Evolutionary conservation across 2,329 filamentous ascomycete species (phyloP).

Genomic region (Colletotrichum musae): DNA sequence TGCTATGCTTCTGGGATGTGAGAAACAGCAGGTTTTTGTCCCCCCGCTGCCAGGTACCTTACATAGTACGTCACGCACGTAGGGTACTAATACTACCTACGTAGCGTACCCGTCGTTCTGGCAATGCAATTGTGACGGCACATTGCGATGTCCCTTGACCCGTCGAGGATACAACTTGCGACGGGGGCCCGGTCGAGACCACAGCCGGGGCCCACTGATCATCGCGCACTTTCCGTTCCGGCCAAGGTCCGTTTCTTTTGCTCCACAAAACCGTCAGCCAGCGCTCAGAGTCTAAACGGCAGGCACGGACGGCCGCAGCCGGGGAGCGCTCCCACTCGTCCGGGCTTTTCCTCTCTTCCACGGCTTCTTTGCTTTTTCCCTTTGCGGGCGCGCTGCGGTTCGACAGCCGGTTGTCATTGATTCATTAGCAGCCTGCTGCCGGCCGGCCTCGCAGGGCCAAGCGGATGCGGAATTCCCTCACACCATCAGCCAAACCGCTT

Average conservation of each 20-base stretch:
- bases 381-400: not conserved
- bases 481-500: conserved; percentile 30
- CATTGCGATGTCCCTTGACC: no score
- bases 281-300: no score
- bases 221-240: conserved; percentile 26
- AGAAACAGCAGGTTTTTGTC: not conserved
- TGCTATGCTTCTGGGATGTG: conserved; percentile 10
- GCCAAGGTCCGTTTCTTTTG: conserved; percentile 11
- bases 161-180: conserved; percentile 1
- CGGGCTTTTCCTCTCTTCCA: conserved; percentile 8
- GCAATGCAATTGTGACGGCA: no score
- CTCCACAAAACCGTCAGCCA: not conserved
- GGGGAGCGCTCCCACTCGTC: conserved; percentile 6
- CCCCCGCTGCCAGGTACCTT: conserved; percentile 2
- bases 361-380: conserved; percentile 1
- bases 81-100: not conserved
- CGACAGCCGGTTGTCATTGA: conserved; percentile 10
- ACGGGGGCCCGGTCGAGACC: conserved; percentile 37
- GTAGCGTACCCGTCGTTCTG: no score
- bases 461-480: conserved; percentile 30
- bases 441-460: conserved; percentile 2
- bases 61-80: conserved; percentile 9
- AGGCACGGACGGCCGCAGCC: not conserved
- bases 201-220: conserved; percentile 28
- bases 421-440: conserved; percentile 22